Base-by-base conservation (phyloP, 2,329 filamentous ascomycete genomes). In the Phialocephala subalpina region DNA sequence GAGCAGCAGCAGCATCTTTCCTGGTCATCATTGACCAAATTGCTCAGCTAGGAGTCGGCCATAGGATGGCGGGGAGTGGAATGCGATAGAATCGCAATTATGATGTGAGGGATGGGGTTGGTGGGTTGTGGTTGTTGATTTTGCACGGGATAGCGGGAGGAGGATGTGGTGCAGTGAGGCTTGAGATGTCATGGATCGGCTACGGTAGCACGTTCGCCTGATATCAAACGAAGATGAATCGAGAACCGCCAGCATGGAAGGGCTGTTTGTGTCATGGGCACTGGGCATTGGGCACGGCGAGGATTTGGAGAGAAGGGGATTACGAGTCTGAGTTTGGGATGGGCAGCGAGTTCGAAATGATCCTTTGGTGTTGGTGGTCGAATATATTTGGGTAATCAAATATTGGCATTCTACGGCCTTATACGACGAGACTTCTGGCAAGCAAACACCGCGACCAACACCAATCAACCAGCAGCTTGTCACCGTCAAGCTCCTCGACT, bases 1-100 rank as follows among this genome's bases (percentile, higher is more conserved):
- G 89, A 80, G 83, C 83, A 74, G 80, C 83, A 74, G 80, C 80
- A 74, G 82, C 81, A 77, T 91, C 89, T 82, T 89, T 86, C 80
- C 85, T 87, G 80, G 88, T 87, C 90, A 92, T 92, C 79, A 80
- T 75, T 69, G 72, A 74, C 74, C 74, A 69, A 68, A 61, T 65
- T 40, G 65, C 56, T 64, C 53, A 62, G 63, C 69, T 75, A 74
- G 57, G 68, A 73, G 65, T 58, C 62, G 68, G 69, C 74, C 74
- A 76, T 75, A 63, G 60, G 58, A 60, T 60, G 52, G 42, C 33
- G 35, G 57, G 58, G 56, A 40, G 33, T 14, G 25, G n/a, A 53
- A 40, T 62, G 27, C 45, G 36, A 62, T 55, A 57, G 36, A 12
- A 20, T 57, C 29, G 16, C 25, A 29, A 47, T 47, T 8, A 7